phyloP scores from a whole-genome alignment of 495 filamentous ascomycete species.

The Podospora didyma region DNA sequence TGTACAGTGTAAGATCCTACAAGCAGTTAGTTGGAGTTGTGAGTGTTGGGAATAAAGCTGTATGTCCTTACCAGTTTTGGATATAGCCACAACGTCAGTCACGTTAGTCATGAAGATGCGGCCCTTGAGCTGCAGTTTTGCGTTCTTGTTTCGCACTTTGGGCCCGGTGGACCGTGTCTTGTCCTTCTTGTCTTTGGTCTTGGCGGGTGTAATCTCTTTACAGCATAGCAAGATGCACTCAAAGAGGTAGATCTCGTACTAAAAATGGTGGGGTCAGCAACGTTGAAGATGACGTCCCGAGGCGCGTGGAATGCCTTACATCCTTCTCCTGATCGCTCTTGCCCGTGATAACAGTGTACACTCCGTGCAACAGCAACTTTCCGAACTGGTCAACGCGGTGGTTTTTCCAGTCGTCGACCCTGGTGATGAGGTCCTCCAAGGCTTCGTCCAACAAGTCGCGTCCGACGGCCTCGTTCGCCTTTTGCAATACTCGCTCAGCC shows the following conservation, averaged over 20 bases:
- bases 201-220: conserved; percentile 88
- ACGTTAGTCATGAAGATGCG: conserved; percentile 99
- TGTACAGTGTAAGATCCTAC: conserved; percentile 87
- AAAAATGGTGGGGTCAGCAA: conserved; percentile 9
- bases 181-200: conserved; percentile 70
- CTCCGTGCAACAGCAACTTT: conserved; percentile 82
- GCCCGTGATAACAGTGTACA: conserved; percentile 88
- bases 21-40: conserved; percentile 28
- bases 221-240: conserved; percentile 94
- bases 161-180: conserved; percentile 41
- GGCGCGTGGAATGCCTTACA: no score
- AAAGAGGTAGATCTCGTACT: conserved; percentile 98
- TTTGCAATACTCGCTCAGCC: conserved; percentile 70
- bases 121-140: conserved; percentile 88
- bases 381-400: conserved; percentile 88
- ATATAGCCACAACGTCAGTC: conserved; percentile 80
- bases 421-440: conserved; percentile 68
- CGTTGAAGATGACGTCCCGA: no score
- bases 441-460: conserved; percentile 77
- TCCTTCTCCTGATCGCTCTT: conserved; percentile 77
- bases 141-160: conserved; percentile 69
- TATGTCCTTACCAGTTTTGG: conserved; percentile 76
- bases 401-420: conserved; percentile 98
- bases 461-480: conserved; percentile 85
- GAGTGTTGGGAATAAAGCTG: no score